Evolutionary conservation across 192 early-diverging fungal species (phyloP), one percentile per base, ranked within the genome.

Genomic region (Gonapodya prolifera): DNA sequence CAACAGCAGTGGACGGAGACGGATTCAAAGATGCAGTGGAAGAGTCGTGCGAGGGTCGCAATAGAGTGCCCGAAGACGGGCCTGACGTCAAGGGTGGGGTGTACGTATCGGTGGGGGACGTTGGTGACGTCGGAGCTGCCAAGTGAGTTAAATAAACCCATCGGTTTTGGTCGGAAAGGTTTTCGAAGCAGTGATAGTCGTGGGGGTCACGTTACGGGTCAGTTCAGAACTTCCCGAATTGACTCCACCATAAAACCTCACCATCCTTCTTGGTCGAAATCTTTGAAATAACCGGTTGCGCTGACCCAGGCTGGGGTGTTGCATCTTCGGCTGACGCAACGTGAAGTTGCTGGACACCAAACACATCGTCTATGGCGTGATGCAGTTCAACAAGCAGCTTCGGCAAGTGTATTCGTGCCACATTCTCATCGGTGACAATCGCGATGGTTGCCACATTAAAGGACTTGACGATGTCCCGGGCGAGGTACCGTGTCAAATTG

Each of bases 71-170:
- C 81, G 30, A 83, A 45, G 75, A 94, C 85, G 34, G 78, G 81
- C 32, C 86, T 78, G 33, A 95, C 86, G 80, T 99, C 93, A 33
- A 94, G 78, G 28, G 84, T 83, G 0, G 92, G 34, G 81, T 84
- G 83, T 99, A 96, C 2, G 95, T 94, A 69, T 94, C 88, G 70
- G 98, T 80, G 18, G 94, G 91, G 85, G 94, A 97, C 70, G 92
- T 94, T 28, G 93, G 95, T 2, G 86, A 79, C 0, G 88, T 82
- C n/a, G 87, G 82, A n/a, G n/a, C n/a, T n/a, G n/a, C n/a, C n/a
- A n/a, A n/a, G n/a, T n/a, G n/a, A n/a, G n/a, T n/a, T n/a, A n/a
- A n/a, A n/a, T n/a, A n/a, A n/a, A n/a, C n/a, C n/a, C n/a, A n/a
- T n/a, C n/a, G n/a, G n/a, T n/a, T n/a, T n/a, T n/a, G n/a, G n/a